Evolutionary conservation across 1,284 basidiomycete species (phyloP), one percentile per base, ranked within the genome.

Genomic region (Malassezia pachydermatis): DNA sequence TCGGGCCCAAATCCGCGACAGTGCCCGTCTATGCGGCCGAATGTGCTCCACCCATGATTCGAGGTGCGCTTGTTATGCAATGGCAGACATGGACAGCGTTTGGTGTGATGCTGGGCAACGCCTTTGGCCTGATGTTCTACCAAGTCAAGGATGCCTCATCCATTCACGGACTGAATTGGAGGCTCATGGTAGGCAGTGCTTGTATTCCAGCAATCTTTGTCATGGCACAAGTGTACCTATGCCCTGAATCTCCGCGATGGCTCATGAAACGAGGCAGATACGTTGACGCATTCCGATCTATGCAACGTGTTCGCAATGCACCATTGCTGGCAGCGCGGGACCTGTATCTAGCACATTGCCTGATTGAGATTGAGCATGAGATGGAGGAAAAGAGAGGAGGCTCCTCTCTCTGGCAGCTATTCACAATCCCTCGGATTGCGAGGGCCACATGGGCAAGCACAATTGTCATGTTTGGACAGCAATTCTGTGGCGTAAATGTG

Each of bases 61-160:
- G 84, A 58, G 84, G 84, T 36, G 83, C 80, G 0, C 76, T 86
- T 8, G 83, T 84, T 34, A 84, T 84, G 83, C 81, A 81, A 76
- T 64, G 74, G 77, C 79, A 81, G 67, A 77, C 78, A 63, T 81
- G 80, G 80, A 84, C 83, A 2, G 83, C 83, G 0, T 84, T 84
- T 58, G 83, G 82, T 41, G 83, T 84, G 59, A 79, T 78, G 74
- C 35, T 82, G 2, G 83, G 81, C 25, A 78, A 77, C 60, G 72
- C 72, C 51, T 39, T 45, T 2, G 39, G 41, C 24, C 5, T 57
- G 8, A 37, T 25, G 5, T 30, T 55, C 6, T 51, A 39, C 33
- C n/a, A 32, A 7, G 45, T 55, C 4, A 36, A 36, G 13, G 48
- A 55, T 19, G 17, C 33, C 2, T 13, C 19, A 2, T 14, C n/a